Conservation (phyloP, 1,284 basidiomycete species). For the Ustilago trichophora region DNA sequence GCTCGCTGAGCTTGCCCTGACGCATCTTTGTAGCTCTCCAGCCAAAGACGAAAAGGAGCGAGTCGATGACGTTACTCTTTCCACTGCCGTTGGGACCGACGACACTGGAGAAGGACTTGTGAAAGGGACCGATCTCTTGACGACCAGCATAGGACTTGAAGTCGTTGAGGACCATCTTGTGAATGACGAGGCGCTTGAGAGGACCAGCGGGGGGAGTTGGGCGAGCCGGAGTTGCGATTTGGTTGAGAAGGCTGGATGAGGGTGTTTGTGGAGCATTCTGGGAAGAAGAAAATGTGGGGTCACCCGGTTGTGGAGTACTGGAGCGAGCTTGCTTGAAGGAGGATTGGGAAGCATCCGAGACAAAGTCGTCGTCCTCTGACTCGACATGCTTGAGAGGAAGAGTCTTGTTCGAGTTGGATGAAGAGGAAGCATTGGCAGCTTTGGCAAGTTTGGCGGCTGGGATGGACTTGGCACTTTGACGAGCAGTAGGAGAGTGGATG, state of each 20-base stretch:
- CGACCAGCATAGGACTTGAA: conserved; percentile 98
- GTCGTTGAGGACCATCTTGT: conserved; percentile 91
- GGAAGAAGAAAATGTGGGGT: neutral
- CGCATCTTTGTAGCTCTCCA: conserved; percentile 98
- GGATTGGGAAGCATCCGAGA: conserved; percentile 16
- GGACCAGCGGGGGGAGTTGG: conserved; percentile 70
- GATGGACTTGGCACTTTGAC: conserved; percentile 4
- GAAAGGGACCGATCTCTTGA: conserved; percentile 97
- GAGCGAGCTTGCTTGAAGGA: conserved; percentile 36
- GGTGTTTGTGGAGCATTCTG: conserved; percentile 17
- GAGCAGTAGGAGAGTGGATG: conserved; percentile 24
- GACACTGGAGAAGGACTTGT: conserved; percentile 98
- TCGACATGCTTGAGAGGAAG: conserved; percentile 14
- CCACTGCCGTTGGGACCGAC: conserved; percentile 80
- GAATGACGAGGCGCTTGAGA: conserved; percentile 85
- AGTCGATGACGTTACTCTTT: conserved; percentile 90
- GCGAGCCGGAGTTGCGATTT: conserved; percentile 32
- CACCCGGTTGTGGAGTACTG: conserved; percentile 15
- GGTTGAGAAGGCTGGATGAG: conserved; percentile 35
- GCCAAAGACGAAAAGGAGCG: conserved; percentile 96
- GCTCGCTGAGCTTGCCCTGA: conserved; percentile 92
- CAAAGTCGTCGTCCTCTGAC: conserved; percentile 20
- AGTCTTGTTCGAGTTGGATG: conserved; percentile 8
- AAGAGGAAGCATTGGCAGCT: conserved; percentile 4
- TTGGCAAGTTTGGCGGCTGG: conserved; percentile 5